A percentile compares a stretch with the other conserved stretches of the same genome.
Conservation (phyloP, 192 early-diverging fungal genomes). For the Paraglomus brasilianum region DNA sequence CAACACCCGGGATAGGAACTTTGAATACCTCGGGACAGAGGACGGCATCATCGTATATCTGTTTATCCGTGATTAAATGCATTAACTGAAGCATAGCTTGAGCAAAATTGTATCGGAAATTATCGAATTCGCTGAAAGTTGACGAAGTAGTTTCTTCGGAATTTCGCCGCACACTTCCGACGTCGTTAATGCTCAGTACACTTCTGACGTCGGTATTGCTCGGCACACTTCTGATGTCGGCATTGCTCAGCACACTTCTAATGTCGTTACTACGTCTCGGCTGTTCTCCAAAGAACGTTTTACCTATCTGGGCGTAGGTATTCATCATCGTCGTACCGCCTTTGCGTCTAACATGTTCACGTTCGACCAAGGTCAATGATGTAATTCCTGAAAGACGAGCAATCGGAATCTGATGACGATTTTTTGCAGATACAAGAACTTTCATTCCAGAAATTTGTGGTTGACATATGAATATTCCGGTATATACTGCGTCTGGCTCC, state of each 20-base stretch:
- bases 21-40: neutral
- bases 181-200: neutral
- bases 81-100: conserved; percentile 16
- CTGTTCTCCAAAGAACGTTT: neutral
- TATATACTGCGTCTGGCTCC: conserved; percentile 4
- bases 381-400: conserved; percentile 1
- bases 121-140: neutral
- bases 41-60: neutral
- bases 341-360: conserved; percentile 1
- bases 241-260: neutral
- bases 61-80: neutral
- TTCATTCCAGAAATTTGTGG: neutral
- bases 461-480: conserved; percentile 5
- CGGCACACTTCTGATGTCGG: neutral
- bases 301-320: neutral
- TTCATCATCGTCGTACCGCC: neutral
- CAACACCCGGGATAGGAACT: neutral
- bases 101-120: neutral
- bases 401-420: conserved; percentile 23
- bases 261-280: neutral
- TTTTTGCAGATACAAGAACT: conserved; percentile 18
- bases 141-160: too few species aligned
- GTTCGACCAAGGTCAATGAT: neutral
- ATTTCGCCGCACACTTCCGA: neutral
- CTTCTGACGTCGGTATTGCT: neutral